Evolutionary conservation across 768 basidiomycete genomes (phyloP).

Genomic region (Hericium erinaceus): DNA sequence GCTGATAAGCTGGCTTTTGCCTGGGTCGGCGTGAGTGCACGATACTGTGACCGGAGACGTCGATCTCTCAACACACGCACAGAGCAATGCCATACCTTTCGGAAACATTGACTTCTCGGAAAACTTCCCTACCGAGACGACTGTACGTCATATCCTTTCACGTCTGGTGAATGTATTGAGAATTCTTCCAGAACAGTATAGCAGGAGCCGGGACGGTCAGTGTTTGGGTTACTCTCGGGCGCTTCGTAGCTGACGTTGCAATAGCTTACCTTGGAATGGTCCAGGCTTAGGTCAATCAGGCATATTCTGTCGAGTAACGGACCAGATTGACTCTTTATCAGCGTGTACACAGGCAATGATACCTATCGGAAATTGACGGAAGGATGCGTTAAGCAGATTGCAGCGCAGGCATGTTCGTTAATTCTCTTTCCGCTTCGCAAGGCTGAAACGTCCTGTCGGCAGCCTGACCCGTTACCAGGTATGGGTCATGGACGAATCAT

Average conservation of each 20-base stretch:
- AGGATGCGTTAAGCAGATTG: slow-evolving; percentile 43
- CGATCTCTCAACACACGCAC: not conserved
- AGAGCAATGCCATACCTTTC: slow-evolving; percentile 32
- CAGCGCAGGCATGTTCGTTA: slow-evolving; percentile 23
- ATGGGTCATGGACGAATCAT: too few relatives aligned
- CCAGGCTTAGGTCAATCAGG: slow-evolving; percentile 15
- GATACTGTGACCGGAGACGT: not conserved
- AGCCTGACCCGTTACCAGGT: slow-evolving; percentile 23
- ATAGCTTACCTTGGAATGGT: slow-evolving; percentile 51
- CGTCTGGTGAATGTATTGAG: slow-evolving; percentile 36
- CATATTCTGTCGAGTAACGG: not conserved
- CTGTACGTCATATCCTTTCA: slow-evolving; percentile 19
- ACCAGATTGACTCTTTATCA: slow-evolving; percentile 20
- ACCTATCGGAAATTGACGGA: slow-evolving; percentile 49
- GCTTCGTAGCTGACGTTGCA: not conserved
- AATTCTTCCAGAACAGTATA: slow-evolving; percentile 26
- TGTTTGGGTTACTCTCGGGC: not conserved
- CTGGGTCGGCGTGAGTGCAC: slow-evolving; percentile 42
- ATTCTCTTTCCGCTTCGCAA: too few relatives aligned
- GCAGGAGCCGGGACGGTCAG: slow-evolving; percentile 37
- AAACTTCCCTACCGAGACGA: slow-evolving; percentile 21
- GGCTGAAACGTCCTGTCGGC: too few relatives aligned
- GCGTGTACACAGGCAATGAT: slow-evolving; percentile 48
- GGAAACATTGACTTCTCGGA: slow-evolving; percentile 28
- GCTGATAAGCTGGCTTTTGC: slow-evolving; percentile 55